Base-by-base conservation (phyloP, 176 grass and related monocot species). In the Oryza rufipogon region DNA sequence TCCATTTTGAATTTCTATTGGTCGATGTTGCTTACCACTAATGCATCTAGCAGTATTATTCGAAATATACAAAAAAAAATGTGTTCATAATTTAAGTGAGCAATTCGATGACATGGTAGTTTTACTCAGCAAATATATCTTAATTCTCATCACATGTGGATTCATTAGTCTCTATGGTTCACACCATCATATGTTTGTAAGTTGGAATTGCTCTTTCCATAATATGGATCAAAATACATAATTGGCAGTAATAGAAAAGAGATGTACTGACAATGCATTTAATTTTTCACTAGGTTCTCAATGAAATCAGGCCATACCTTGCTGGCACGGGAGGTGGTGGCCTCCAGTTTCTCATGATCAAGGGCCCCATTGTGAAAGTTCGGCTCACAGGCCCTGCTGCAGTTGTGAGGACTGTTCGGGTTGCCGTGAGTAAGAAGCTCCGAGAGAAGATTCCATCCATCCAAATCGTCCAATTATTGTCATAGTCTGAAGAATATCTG, bases 281-380 rank as follows among this genome's bases (percentile, higher is more conserved):
- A 12, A 65, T 11, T 16, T 10, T 49, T 69, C 70, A 32, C 45
- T 70, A 97, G 95, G 88, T 94, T 52, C 95, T 97, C 28, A 74
- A 71, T 73, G 92, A 97, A 49, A 91, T 97, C 52, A 92, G 95
- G 68, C 90, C 95, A 72, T 94, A 92, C 86, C 92, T 97, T 68
- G 78, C 81, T 46, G 95, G 92, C 11, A 89, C 88, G n/a, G 88
- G 95, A 70, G 92, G 88, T 2, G 95, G 92, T 17, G 79, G 86
- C 15, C 90, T 97, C 41, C 72, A 89, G 78, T 75, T 97, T 65
- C 32, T 91, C 38, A 25, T 74, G 7, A 92, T 92, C 71, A 80
- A 91, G 26, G 92, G 82, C 25, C 88, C 45, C 6, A 84, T 81
- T 63, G 86, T 89, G 14, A 94, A 92, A 70, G 71, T 94, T 44